phyloP scores from a whole-genome alignment of 2,329 filamentous ascomycete species.

The Stagonosporopsis vannaccii region DNA sequence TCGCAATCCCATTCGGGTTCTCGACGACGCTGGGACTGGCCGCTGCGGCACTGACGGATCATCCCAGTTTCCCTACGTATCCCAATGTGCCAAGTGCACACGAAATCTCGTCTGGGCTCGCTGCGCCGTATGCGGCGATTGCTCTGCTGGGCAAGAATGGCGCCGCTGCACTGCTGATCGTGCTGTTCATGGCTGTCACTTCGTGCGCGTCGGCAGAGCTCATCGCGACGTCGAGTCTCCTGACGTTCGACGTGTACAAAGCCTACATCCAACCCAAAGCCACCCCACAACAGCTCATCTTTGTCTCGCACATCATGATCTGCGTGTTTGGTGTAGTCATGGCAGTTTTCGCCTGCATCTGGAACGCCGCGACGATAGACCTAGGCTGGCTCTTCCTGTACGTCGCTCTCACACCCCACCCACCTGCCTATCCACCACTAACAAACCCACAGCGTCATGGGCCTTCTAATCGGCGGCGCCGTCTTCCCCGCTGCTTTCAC shows the following conservation, averaged over 20 bases:
- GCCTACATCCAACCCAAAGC: constrained; percentile 51
- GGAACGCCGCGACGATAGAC: constrained; percentile 50
- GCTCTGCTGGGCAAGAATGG: constrained; percentile 41
- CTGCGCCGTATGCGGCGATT: constrained; percentile 40
- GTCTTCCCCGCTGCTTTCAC: constrained; percentile 51
- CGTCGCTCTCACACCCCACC: background rate
- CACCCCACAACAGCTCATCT: constrained; percentile 47
- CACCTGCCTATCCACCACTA: constrained; percentile 15
- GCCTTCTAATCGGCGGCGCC: constrained; percentile 53
- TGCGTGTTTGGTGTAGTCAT: constrained; percentile 51
- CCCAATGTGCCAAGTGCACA: constrained; percentile 38
- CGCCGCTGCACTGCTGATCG: constrained; percentile 38
- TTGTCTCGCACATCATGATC: constrained; percentile 51
- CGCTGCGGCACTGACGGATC: constrained; percentile 54
- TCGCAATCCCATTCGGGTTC: constrained; percentile 52
- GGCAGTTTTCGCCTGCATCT: constrained; percentile 50
- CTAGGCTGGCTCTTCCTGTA: constrained; percentile 52
- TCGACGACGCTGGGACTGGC: constrained; percentile 57
- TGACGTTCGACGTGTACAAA: constrained; percentile 56
- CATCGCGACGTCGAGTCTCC: constrained; percentile 50
- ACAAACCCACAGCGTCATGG: constrained; percentile 42
- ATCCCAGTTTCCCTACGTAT: constrained; percentile 55
- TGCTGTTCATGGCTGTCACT: constrained; percentile 48
- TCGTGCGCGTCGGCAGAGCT: constrained; percentile 50
- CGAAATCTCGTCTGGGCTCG: constrained; percentile 40